A percentile compares a stretch with the other conserved stretches of the same genome.
Conservation (phyloP, 768 basidiomycete genomes). For the Tylopilus vinaceipallidus region DNA sequence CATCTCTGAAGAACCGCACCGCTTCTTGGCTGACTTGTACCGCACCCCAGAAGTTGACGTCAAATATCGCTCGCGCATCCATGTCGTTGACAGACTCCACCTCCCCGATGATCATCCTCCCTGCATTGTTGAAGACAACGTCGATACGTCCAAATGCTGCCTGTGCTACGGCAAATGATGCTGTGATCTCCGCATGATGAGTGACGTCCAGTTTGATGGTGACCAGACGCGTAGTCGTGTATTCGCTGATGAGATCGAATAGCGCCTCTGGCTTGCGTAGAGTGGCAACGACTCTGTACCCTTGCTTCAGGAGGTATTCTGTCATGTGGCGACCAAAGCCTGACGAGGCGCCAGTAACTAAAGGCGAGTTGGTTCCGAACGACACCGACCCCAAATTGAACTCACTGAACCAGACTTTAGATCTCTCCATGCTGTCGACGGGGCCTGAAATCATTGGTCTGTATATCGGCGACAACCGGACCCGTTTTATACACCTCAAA, state of each 20-base stretch:
- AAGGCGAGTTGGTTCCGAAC: not conserved
- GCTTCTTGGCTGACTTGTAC: constrained; percentile 31
- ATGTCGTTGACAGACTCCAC: constrained; percentile 34
- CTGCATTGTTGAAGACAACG: constrained; percentile 40
- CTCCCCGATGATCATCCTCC: constrained; percentile 27
- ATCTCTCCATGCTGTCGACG: constrained; percentile 6
- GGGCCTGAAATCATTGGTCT: too few species aligned
- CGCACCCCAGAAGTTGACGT: constrained; percentile 37
- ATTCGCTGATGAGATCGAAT: constrained; percentile 25
- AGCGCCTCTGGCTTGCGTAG: constrained; percentile 39
- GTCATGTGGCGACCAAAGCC: constrained; percentile 41
- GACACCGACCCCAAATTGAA: not conserved
- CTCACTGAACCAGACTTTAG: constrained; percentile 15
- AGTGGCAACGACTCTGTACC: constrained; percentile 42
- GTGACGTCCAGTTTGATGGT: constrained; percentile 35
- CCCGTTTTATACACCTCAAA: too few species aligned
- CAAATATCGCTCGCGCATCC: constrained; percentile 36
- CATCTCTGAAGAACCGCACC: constrained; percentile 35
- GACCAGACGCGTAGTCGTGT: constrained; percentile 21
- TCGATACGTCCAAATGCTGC: constrained; percentile 37
- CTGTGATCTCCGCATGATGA: constrained; percentile 19
- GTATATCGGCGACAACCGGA: too few species aligned
- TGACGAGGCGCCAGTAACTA: constrained; percentile 40
- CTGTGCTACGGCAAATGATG: constrained; percentile 29
- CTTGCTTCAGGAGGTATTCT: constrained; percentile 32